A percentile compares a stretch with the other conserved stretches of the same genome.
Conservation (phyloP, 192 early-diverging fungal species). For the Backusella circina region DNA sequence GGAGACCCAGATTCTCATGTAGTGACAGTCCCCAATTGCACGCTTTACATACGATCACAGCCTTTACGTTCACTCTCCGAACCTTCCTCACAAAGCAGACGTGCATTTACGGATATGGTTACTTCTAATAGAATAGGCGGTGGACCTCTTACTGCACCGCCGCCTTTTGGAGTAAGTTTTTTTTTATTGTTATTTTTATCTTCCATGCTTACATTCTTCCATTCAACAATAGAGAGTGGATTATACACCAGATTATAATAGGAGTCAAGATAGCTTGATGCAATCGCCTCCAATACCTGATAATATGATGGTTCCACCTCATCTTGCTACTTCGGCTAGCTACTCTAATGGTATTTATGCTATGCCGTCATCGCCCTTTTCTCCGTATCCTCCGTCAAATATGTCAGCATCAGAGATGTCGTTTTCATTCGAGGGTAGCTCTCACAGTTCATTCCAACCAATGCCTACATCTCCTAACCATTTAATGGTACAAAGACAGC, state of each 20-base stretch:
- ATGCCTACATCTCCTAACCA: not conserved
- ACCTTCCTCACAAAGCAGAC: not conserved
- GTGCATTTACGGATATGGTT: not conserved
- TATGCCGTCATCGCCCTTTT: not conserved
- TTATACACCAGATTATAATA: slow-evolving; percentile 4
- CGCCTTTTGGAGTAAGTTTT: not conserved
- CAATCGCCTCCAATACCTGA: slow-evolving; percentile 6
- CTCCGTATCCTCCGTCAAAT: not conserved
- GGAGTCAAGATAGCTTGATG: not conserved
- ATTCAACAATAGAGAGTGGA: not conserved
- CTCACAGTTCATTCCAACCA: not conserved
- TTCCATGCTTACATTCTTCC: not conserved
- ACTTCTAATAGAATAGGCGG: not conserved
- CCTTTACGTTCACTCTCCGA: not conserved
- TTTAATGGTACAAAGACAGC: not conserved
- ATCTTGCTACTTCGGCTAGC: not conserved
- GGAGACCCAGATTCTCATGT: not conserved
- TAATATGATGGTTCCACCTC: not conserved
- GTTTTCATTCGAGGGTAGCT: not conserved
- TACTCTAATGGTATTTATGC: not conserved
- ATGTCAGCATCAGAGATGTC: not conserved
- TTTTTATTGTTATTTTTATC: not conserved
- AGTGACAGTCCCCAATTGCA: not conserved
- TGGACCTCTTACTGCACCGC: not conserved
- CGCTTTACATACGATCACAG: slow-evolving; percentile 3